Conservation (phyloP, 2,329 filamentous ascomycete species). For the Dryadomyces quercivorus region DNA sequence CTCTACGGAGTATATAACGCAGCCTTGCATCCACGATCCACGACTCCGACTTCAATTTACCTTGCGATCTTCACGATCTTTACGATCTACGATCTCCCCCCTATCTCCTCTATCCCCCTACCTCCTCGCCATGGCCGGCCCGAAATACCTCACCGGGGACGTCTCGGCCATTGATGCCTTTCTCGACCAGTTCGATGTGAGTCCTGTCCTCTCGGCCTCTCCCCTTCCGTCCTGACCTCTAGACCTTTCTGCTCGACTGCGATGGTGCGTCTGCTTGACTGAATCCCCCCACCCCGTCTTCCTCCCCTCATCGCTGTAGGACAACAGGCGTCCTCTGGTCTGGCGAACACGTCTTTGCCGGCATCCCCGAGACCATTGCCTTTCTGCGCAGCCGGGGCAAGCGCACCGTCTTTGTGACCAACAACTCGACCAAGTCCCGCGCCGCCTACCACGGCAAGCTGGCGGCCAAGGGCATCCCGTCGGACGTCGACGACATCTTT, state of each 20-base stretch:
- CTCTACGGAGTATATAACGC: too few relatives aligned
- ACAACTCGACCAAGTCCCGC: conserved; percentile 96
- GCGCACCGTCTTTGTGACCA: conserved; percentile 89
- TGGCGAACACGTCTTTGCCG: conserved; percentile 78
- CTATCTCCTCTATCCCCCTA: too few relatives aligned
- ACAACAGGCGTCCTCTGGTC: conserved; percentile 87
- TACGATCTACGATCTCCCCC: too few relatives aligned
- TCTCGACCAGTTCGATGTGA: conserved; percentile 81
- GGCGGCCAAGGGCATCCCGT: conserved; percentile 65
- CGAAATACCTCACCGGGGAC: conserved; percentile 70
- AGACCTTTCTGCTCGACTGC: conserved; percentile 94
- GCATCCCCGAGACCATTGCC: conserved; percentile 72
- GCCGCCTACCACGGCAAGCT: conserved; percentile 90
- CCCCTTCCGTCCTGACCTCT: not conserved
- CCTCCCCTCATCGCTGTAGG: conserved; percentile 9
- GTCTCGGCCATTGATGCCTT: conserved; percentile 67
- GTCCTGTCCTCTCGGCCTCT: conserved; percentile 20
- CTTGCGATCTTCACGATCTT: too few relatives aligned
- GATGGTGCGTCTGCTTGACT: conserved; percentile 58
- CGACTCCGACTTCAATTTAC: too few relatives aligned
- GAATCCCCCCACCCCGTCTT: too few relatives aligned
- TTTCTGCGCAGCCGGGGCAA: conserved; percentile 76
- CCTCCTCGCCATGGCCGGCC: conserved; percentile 1
- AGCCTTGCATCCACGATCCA: too few relatives aligned
- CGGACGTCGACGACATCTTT: conserved; percentile 80